Base-by-base conservation (phyloP, 129 eudicot species). In the Calendula officinalis region DNA sequence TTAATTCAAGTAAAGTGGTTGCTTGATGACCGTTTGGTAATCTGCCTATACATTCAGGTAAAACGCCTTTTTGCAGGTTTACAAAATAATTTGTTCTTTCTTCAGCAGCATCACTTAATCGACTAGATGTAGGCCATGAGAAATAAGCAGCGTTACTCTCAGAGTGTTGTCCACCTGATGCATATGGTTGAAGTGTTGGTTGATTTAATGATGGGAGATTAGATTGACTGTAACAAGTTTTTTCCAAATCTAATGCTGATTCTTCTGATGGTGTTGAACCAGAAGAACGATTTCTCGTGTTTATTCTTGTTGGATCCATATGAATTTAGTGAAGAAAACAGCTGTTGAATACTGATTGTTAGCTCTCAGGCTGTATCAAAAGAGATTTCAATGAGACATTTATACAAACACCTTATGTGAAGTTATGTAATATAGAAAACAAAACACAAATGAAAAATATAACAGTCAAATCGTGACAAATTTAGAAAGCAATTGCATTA, bases 1-100 rank as follows among this genome's bases (percentile, higher is more conserved):
- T 87, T 48, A 91, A 77, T 70, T 91, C 97, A 60, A 91, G 94
- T 64, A 91, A 82, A 62, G 88, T 80, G 42, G 85, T 91, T 60
- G 97, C 97, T 66, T 87, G 90, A 60, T 91, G 95, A 49, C 97
- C 97, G 72, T 91, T 87, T 17, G 97, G 97, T 57, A 84, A 77
- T 42, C 77, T 85, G 22, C 95, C 95, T 40, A 84, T 75, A 62
- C 86, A 84, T 69, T 87, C 94, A n/a, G 92, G 89, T 14, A 91
- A 75, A 55, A 87, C 96, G 40, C 87, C 96, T 73, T 91, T 91
- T 63, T 91, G 97, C 49, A 87, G 82, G 73, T 91, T 91, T 12
- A 87, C 84, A 63, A 91, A 91, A 53, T 91, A 86, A 60, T 87
- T 84, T 30, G 95, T 87, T 70, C 97, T 82, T 71, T 84, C 97